phyloP scores from a whole-genome alignment of 2,329 filamentous ascomycete genomes.

The Fusarium pseudonygamai region DNA sequence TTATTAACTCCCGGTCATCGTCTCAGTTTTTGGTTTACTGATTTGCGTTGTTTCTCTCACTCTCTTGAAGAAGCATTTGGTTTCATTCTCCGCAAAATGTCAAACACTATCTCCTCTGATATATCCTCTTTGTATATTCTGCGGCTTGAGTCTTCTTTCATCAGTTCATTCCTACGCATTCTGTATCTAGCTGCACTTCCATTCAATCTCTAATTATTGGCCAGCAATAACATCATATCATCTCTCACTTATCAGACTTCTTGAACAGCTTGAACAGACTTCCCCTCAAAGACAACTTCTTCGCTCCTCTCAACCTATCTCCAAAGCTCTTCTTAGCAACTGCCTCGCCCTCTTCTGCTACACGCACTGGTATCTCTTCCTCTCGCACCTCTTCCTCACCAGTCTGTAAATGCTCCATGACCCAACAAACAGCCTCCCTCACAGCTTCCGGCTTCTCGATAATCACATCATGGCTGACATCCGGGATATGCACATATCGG shows the following conservation, averaged over 20 bases:
- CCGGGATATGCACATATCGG: conserved; percentile 32
- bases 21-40: accelerated
- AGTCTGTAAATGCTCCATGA: conserved; percentile 13
- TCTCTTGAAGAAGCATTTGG: neutral
- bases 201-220: neutral
- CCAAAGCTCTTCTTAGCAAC: neutral
- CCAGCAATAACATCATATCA: neutral
- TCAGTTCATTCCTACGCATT: too few relatives aligned
- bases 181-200: neutral
- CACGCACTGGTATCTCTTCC: accelerated
- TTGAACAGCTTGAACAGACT: neutral
- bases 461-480: conserved; percentile 31
- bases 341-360: accelerated
- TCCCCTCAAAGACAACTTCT: neutral
- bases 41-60: neutral
- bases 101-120: too few relatives aligned
- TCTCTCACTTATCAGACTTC: neutral
- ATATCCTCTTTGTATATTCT: too few relatives aligned
- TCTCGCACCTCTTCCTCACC: accelerated
- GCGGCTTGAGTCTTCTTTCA: neutral
- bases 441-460: conserved; percentile 26
- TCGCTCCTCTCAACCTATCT: neutral
- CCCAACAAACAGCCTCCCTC: conserved; percentile 21
- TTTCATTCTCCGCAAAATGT: neutral
- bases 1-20: too few relatives aligned